These are phyloP conservation scores for Suhomyces terraborum DNA, from an alignment of 1,139 yeast genomes.

Conservation along the genomic window DNA sequence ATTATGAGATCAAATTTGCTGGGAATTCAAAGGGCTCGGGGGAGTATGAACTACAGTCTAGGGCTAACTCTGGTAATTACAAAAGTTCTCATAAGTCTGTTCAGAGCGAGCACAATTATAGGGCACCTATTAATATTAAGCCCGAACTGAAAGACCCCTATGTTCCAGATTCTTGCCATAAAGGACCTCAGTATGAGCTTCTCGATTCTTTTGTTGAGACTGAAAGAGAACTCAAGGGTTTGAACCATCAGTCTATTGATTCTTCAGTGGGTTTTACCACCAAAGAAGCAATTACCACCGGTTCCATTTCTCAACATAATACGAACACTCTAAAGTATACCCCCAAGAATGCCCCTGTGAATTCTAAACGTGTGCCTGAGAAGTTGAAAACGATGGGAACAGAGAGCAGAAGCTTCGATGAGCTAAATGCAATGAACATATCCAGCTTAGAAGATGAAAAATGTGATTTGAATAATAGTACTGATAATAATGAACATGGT, in stretches of 20 bases:
- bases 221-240: slow-evolving; percentile 35
- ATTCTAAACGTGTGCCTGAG: background rate
- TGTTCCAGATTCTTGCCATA: background rate
- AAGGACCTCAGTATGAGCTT: background rate
- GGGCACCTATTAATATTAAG: background rate
- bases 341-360: slow-evolving; percentile 39
- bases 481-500: too few relatives aligned
- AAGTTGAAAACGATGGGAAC: too few relatives aligned
- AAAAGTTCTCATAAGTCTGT: background rate
- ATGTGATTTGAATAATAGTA: too few relatives aligned
- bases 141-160: background rate
- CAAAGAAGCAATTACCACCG: slow-evolving; percentile 24
- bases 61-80: too few relatives aligned
- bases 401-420: too few relatives aligned
- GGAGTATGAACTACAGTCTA: slow-evolving; percentile 23
- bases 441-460: too few relatives aligned
- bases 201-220: slow-evolving; percentile 51
- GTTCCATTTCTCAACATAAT: slow-evolving; percentile 22
- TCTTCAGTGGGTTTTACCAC: slow-evolving; percentile 29
- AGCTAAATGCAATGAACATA: too few relatives aligned
- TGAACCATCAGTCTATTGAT: slow-evolving; percentile 31
- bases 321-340: slow-evolving; percentile 65
- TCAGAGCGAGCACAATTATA: background rate
- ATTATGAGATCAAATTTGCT: too few relatives aligned
- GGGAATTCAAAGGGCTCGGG: too few relatives aligned